Base-by-base conservation (phyloP, 2,329 filamentous ascomycete genomes). In the Paecilomyces variotii region DNA sequence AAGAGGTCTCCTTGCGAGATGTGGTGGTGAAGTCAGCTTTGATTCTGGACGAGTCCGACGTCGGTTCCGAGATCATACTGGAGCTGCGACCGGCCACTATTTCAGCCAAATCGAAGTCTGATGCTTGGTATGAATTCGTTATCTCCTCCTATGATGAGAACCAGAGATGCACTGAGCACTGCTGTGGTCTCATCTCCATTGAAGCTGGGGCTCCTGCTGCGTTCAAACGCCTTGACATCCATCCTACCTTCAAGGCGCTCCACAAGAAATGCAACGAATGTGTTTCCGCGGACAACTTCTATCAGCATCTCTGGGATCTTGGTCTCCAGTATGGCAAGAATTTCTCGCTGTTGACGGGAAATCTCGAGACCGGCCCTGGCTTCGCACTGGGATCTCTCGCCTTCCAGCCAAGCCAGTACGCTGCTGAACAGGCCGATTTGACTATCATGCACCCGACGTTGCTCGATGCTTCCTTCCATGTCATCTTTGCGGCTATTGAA, bases 71-170 rank as follows among this genome's bases (percentile, higher is more conserved):
- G 54, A 57, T 62, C 24, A 32, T 66, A n/a, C 54, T 65, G 1
- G 59, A 64, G 50, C 49, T 68, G 32, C 60, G 60, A 24, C 65
- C 63, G 9, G 10, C 50, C 39, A 30, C 56, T 4, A 50, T 45
- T 7, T 62, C 60, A 11, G 57, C 65, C 1, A 64, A 63, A 50
- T 55, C 59, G 52, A 56, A 55, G 27, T 64, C 60, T 27, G 59
- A 59, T 28, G 59, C 54, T 3, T 68, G 65, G 66, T 62, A 65
- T 27, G 60, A 62, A 45, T 68, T 68, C 54, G 59, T 57, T 12
- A 61, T 68, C 27, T 65, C 58, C 45, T 66, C 62, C 28, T 64
- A 58, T 50, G 61, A 63, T 55, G 62, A 60, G 19, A 57, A 58
- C 35, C 57, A 56, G 24, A 39, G 55, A 34, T 56, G 54, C 25